Evolutionary conservation across 768 basidiomycete genomes (phyloP).

Genomic region (Tephrocybe sp.): DNA sequence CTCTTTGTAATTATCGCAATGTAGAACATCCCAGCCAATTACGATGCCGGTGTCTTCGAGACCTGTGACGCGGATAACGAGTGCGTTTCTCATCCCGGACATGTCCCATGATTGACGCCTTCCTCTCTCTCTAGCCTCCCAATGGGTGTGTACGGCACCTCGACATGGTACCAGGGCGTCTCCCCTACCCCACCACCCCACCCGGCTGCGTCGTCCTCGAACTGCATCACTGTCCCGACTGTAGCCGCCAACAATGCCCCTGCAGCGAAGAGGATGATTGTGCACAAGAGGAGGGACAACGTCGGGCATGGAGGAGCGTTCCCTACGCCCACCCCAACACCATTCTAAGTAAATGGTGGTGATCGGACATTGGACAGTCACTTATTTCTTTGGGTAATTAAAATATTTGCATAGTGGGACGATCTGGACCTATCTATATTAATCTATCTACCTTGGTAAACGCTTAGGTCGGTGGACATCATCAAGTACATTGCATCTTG

Average conservation of each 20-base stretch:
- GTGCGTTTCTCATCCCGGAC: slow-evolving; percentile 23
- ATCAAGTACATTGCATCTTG: too few species aligned
- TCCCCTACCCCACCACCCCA: slow-evolving; percentile 59
- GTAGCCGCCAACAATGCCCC: slow-evolving; percentile 25
- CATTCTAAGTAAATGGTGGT: background rate
- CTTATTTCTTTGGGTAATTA: too few species aligned
- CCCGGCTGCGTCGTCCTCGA: slow-evolving; percentile 59
- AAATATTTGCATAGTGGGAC: too few species aligned
- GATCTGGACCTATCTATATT: too few species aligned
- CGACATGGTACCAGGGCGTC: slow-evolving; percentile 66
- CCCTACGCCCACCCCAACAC: background rate
- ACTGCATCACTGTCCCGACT: slow-evolving; percentile 50
- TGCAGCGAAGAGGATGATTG: slow-evolving; percentile 17
- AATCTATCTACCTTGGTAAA: too few species aligned
- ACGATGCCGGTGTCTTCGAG: slow-evolving; percentile 59
- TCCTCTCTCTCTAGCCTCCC: slow-evolving; percentile 42
- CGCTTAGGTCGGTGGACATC: too few species aligned
- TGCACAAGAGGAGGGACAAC: background rate
- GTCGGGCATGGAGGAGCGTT: background rate
- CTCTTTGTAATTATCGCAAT: slow-evolving; percentile 23
- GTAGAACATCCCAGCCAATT: slow-evolving; percentile 75
- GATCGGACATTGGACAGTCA: background rate
- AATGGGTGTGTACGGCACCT: slow-evolving; percentile 74
- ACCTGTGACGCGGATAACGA: slow-evolving; percentile 62
- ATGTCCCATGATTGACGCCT: background rate